These are phyloP conservation scores for Xanthoconium stramineum DNA, from an alignment of 768 basidiomycete genomes.

Conservation along the genomic window DNA sequence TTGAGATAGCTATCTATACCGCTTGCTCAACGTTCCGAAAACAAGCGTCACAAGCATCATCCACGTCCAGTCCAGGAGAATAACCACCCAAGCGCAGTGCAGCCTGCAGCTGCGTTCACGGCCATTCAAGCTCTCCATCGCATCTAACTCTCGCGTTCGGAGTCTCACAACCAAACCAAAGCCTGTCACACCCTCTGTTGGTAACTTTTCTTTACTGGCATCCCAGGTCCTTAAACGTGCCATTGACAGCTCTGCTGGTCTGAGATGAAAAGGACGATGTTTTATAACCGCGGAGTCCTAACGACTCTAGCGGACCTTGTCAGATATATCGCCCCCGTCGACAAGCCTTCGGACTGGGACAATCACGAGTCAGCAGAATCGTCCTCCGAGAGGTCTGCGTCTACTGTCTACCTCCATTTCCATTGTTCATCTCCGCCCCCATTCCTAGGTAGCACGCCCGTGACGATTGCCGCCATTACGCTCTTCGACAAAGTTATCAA, in stretches of 20 bases:
- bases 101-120: constrained; percentile 49
- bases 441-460: constrained; percentile 61
- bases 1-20: not conserved
- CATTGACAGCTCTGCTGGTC: constrained; percentile 55
- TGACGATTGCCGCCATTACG: constrained; percentile 66
- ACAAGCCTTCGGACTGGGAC: constrained; percentile 51
- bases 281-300: constrained; percentile 68
- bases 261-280: constrained; percentile 64
- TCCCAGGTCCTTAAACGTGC: not conserved
- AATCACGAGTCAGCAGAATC: constrained; percentile 60
- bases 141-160: constrained; percentile 44
- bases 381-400: constrained; percentile 59
- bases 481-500: constrained; percentile 74
- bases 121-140: constrained; percentile 71
- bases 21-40: not conserved
- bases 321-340: constrained; percentile 49
- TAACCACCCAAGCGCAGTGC: constrained; percentile 31
- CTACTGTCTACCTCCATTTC: not conserved
- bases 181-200: constrained; percentile 77
- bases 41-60: constrained; percentile 59
- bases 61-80: constrained; percentile 46
- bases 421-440: not conserved
- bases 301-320: constrained; percentile 50
- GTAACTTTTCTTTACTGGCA: constrained; percentile 22
- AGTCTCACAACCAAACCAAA: constrained; percentile 49